Evolutionary conservation across 106 monocot species (phyloP), one percentile per base, ranked within the genome.

Genomic region (Dendrobium officinale): DNA sequence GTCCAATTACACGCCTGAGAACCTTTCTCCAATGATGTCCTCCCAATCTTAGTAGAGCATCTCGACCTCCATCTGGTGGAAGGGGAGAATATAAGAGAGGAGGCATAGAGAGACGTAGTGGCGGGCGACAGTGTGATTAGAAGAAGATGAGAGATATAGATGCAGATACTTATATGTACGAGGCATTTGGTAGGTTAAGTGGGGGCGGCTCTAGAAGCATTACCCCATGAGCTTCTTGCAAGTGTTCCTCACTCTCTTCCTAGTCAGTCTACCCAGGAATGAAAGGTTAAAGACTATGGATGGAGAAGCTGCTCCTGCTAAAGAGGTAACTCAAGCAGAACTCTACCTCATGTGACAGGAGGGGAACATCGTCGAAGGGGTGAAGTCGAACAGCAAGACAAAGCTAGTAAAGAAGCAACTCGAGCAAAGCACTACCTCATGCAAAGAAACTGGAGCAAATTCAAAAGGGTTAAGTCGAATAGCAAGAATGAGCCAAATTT

Each of bases 221-320:
- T 85, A 55, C 79, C 29, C 92, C 92, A 92, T 88, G 95, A 83
- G 92, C 67, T 64, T 43, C 5, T 3, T 79, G 86, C 84, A 79
- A 79, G 88, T 87, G 68, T 0, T 22, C 81, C 90, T 82, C 88
- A 44, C 20, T 74, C 19, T 43, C 17, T 15, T 10, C 16, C 41
- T 2, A 15, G 42, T 9, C 13, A 29, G 29, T 10, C 29, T 29
- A 7, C 51, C 33, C 22, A 20, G 8, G 74, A 44, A 44, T 5
- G 31, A 18, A n/a, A 8, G 0, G 37, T 2, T 37, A 37, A 37
- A 37, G 37, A 37, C 2, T 37, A 37, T 37, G 37, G 0, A 37
- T 37, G 37, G 2, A 37, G 37, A 3, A 37, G 37, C 37, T 37
- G 2, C 37, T 37, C 37, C 37, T 37, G 37, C 37, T 37, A 3